Evolutionary conservation across 2,329 filamentous ascomycete species (phyloP), one percentile per base, ranked within the genome.

Genomic region (Diplodia sapinea): DNA sequence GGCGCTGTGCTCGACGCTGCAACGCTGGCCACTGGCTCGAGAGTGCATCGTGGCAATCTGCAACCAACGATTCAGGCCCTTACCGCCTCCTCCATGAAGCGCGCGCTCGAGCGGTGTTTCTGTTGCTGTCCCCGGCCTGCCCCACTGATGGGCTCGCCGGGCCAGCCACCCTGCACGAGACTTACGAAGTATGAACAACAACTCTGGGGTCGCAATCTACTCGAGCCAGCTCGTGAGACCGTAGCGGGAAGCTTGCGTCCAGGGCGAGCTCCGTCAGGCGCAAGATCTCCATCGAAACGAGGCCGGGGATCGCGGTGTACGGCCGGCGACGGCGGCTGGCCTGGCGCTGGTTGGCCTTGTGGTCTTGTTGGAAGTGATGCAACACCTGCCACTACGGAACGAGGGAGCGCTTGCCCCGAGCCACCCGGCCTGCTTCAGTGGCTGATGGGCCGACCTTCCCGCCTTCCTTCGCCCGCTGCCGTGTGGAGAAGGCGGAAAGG

Each of bases 141-240:
- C 54, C 33, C 54, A 59, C 26, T 26, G 26, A 26, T 26, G 26
- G 26, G 26, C 26, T 26, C 26, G 26, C 26, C 26, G 26, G 26
- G 26, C 26, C 26, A 26, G 26, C 26, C 26, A 26, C 26, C 26
- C 26, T 26, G 26, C 26, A 26, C 26, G 26, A 26, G 3, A 26
- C 26, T 26, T 26, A 2, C 26, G 26, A 4, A 4, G 26, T 26
- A 26, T 3, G 26, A 4, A 26, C 26, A 49, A 51, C 43, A 33
- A 65, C 61, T 51, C 62, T 51, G 54, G 62, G 54, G 51, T 65
- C 17, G 38, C 62, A 65, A 65, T 65, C 50, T 55, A 65, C 43
- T 65, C 50, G 62, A 64, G 61, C 49, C 59, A 63, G 47, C 36
- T 63, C 47, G 47, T 63, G 59, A 63, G 59, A 63, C 59, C 12